Conservation (phyloP, 2,329 filamentous ascomycete species). For the Cercospora zeae-maydis region DNA sequence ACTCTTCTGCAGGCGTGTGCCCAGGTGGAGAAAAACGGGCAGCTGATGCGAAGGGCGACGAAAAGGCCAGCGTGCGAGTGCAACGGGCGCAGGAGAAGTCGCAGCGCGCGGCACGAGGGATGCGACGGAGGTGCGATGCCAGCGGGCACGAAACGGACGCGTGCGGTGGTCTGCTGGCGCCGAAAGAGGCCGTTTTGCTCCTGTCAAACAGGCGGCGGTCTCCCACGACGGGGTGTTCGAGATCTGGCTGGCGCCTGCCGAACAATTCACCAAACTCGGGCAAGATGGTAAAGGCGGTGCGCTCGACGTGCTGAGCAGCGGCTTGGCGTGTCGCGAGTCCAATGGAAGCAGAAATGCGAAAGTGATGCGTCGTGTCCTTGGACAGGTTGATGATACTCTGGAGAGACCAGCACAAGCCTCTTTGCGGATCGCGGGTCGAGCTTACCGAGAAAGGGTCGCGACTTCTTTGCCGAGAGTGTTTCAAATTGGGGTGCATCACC, state of each 20-base stretch:
- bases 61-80: neutral
- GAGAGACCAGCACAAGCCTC: conserved; percentile 2
- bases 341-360: conserved; percentile 4
- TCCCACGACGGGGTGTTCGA: conserved; percentile 8
- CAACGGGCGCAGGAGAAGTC: neutral
- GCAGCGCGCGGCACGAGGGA: neutral
- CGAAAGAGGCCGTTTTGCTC: conserved; percentile 1
- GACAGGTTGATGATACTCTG: conserved; percentile 1
- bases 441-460: conserved; percentile 2
- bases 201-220: conserved; percentile 13
- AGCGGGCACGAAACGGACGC: neutral
- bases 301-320: conserved; percentile 3
- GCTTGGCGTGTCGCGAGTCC: conserved; percentile 19
- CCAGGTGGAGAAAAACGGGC: conserved; percentile 18
- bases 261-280: conserved; percentile 16
- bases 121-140: neutral
- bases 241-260: conserved; percentile 20
- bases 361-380: conserved; percentile 8
- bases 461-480: neutral
- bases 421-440: neutral
- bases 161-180: neutral
- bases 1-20: conserved; percentile 17
- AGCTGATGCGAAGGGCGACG: conserved; percentile 11
- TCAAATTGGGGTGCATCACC: neutral
- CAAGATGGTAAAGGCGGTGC: conserved; percentile 1